phyloP scores from a whole-genome alignment of 371 early-diverging fungal genomes.

The Blakeslea trispora region DNA sequence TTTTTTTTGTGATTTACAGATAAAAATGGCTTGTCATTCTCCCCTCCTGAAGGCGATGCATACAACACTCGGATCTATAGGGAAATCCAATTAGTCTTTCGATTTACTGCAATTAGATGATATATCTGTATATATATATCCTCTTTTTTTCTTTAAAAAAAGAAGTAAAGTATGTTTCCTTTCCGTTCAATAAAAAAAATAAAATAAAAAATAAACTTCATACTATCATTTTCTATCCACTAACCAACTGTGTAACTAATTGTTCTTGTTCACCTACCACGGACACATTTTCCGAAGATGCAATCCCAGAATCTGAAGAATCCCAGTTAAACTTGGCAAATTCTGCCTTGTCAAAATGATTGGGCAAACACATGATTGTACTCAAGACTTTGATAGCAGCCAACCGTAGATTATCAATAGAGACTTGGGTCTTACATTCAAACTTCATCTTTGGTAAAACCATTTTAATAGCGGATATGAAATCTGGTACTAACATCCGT shows the following conservation, averaged over 20 bases:
- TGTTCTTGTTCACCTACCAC: conserved; percentile 58
- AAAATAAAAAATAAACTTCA: conserved; percentile 3
- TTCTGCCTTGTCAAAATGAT: conserved; percentile 68
- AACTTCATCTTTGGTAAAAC: conserved; percentile 63
- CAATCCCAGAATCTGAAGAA: conserved; percentile 28
- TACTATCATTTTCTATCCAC: background rate
- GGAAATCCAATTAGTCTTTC: no score
- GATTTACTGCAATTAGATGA: no score
- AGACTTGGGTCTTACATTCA: conserved; percentile 33
- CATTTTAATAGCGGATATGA: conserved; percentile 67
- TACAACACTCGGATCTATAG: conserved; percentile 61
- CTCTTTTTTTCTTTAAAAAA: background rate
- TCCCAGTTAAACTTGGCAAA: conserved; percentile 53
- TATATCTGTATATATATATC: no score
- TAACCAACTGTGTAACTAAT: conserved; percentile 56
- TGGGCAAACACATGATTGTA: conserved; percentile 71
- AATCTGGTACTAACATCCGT: conserved; percentile 73
- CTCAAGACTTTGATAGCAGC: conserved; percentile 69
- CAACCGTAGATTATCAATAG: conserved; percentile 66
- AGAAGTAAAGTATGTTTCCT: no score
- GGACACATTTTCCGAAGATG: conserved; percentile 1
- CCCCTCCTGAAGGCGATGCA: conserved; percentile 35
- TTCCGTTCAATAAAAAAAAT: background rate
- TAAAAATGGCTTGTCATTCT: conserved; percentile 42
- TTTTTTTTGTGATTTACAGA: conserved; percentile 28